Conservation (phyloP, 768 basidiomycete genomes). For the Grammothele lineata region DNA sequence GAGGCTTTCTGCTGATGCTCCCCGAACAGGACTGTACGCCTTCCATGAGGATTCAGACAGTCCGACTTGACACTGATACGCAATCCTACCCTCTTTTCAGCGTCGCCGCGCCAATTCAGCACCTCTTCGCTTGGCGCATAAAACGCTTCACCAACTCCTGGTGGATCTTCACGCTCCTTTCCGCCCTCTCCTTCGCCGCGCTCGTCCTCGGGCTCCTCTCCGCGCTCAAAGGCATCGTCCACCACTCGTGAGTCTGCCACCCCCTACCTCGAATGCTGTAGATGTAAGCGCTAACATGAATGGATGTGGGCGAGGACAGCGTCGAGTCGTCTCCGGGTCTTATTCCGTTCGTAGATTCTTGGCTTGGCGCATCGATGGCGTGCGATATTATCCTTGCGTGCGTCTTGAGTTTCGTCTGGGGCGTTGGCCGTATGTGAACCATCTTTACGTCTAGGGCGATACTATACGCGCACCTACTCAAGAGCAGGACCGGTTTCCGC, state of each 20-base stretch:
- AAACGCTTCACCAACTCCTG: conserved; percentile 2
- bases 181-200: not conserved
- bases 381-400: conserved; percentile 1
- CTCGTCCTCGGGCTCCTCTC: not conserved
- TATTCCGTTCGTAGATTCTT: not conserved
- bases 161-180: not conserved
- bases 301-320: not conserved
- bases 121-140: conserved; percentile 7
- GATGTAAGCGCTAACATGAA: too few relatives aligned
- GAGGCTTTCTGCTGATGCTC: too few relatives aligned
- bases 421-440: too few relatives aligned
- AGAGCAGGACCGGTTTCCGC: conserved; percentile 1
- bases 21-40: too few relatives aligned
- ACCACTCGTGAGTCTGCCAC: not conserved
- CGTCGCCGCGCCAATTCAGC: conserved; percentile 1
- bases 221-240: not conserved
- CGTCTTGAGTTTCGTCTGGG: not conserved
- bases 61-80: too few relatives aligned
- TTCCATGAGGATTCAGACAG: too few relatives aligned
- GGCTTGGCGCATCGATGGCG: not conserved
- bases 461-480: not conserved
- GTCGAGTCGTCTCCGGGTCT: too few relatives aligned
- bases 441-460: not conserved
- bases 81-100: not conserved
- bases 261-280: not conserved